Base-by-base conservation (phyloP, 768 basidiomycete genomes). In the Rhodotorula babjevae region DNA sequence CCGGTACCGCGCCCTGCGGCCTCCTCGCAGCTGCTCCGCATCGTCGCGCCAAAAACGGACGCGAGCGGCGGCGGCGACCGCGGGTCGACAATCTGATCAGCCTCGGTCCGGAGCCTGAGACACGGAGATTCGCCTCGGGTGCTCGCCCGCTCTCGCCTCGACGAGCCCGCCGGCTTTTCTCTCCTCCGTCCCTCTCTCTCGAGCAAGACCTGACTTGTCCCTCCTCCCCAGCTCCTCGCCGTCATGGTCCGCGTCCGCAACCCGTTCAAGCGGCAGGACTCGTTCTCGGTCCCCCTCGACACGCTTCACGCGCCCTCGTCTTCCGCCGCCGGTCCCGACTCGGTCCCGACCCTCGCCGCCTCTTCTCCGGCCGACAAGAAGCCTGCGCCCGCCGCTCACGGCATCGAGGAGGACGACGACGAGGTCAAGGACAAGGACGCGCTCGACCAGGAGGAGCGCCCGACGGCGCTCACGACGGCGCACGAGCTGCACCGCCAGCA, bases 251-350 rank as follows among this genome's bases (percentile, higher is more conserved):
- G 10, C 36, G 49, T 72, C 18, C 71, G 71, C 52, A 72, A 72
- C 67, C 61, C 71, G 1, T 72, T 72, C 67, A 49, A 49, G 50
- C 65, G 71, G 11, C 71, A 72, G 67, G 71, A 72, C 63, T 59
- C 56, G 25, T 27, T 68, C 16, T 33, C 36, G 44, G 44, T 46
- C 44, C 55, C 67, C 63, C 44, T 53, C 47, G 50, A 18, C 49
- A 18, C 49, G 15, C 49, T 50, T 11, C 8, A 8, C 49, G 18
- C 19, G 15, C 49, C 23, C 50, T 12, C 44, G 44, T 3, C 44
- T 15, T 46, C 44, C 25, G 10, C 25, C 1, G 23, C 50, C 36
- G 36, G 36, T 25, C 11, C 50, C 50, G 50, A 52, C 50, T 11
- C 50, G 50, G 23, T 52, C 12, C 50, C 50, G 50, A 52, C 50